Percentiles rank a stretch among this genome's conserved stretches.
Evolutionary conservation across 108 stramenopile species (phyloP).

Genomic region (Skeletonema menzelii): DNA sequence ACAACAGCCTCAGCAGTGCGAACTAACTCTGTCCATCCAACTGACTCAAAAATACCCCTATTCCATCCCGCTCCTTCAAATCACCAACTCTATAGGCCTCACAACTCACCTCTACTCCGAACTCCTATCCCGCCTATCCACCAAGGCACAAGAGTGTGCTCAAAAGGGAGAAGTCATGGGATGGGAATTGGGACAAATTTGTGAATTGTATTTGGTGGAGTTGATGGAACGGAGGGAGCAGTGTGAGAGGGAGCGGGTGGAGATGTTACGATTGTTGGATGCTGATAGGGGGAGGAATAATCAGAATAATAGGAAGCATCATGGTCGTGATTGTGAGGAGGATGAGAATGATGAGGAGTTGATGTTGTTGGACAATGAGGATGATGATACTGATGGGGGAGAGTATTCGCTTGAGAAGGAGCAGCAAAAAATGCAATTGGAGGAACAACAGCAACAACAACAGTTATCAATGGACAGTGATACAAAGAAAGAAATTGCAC

Average conservation of each 20-base stretch:
- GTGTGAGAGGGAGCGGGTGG: slow-evolving; percentile 18
- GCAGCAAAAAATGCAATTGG: background rate
- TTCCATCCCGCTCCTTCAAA: slow-evolving; percentile 56
- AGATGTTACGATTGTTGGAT: slow-evolving; percentile 20
- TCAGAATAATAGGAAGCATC: too few species aligned
- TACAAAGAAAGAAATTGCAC: slow-evolving; percentile 47
- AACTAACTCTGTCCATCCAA: slow-evolving; percentile 49
- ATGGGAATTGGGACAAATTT: slow-evolving; percentile 72
- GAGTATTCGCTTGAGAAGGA: background rate
- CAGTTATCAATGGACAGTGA: slow-evolving; percentile 23
- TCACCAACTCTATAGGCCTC: slow-evolving; percentile 51
- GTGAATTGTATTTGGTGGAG: slow-evolving; percentile 70
- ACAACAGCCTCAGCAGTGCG: background rate
- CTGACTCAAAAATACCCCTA: slow-evolving; percentile 72
- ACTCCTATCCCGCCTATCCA: slow-evolving; percentile 39
- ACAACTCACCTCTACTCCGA: slow-evolving; percentile 33
- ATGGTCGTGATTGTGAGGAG: too few species aligned
- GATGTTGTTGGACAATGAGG: background rate
- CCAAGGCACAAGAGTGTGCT: slow-evolving; percentile 60
- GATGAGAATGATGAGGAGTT: slow-evolving; percentile 6
- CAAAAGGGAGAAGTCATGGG: slow-evolving; percentile 66
- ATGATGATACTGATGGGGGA: slow-evolving; percentile 6
- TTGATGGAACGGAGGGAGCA: slow-evolving; percentile 28
- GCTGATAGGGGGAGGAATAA: slow-evolving; percentile 20
- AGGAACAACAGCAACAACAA: background rate